A percentile compares a stretch with the other conserved stretches of the same genome.
Evolutionary conservation across 2,329 filamentous ascomycete species (phyloP).

Genomic region (Fusarium lateritium): DNA sequence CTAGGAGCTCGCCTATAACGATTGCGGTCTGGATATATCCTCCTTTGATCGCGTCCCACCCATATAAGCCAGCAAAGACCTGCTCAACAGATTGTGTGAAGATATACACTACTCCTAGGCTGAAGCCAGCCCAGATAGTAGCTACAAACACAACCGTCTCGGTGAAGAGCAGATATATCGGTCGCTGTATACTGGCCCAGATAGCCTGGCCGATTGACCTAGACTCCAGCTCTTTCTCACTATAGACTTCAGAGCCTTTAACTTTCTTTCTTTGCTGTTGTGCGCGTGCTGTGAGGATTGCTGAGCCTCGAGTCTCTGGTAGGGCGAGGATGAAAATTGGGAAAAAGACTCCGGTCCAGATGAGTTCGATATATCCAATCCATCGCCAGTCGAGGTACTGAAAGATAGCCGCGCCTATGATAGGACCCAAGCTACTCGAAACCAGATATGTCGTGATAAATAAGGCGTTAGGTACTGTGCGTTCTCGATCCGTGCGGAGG

Average conservation of each 20-base stretch:
- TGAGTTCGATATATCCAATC: conserved; percentile 37
- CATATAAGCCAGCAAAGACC: conserved; percentile 18
- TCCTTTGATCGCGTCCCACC: conserved; percentile 21
- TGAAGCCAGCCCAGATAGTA: conserved; percentile 24
- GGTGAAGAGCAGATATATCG: conserved; percentile 32
- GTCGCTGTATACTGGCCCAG: conserved; percentile 10
- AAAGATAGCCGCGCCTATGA: conserved; percentile 29
- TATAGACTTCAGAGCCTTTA: not conserved
- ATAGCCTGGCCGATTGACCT: conserved; percentile 19
- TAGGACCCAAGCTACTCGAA: conserved; percentile 26
- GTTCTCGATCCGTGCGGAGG: conserved; percentile 17
- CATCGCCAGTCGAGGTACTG: conserved; percentile 23
- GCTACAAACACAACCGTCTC: conserved; percentile 22
- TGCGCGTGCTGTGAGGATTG: conserved; percentile 3
- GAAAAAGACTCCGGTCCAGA: conserved; percentile 34
- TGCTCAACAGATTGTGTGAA: conserved; percentile 35
- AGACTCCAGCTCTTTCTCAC: conserved; percentile 23
- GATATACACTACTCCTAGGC: conserved; percentile 19
- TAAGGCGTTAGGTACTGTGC: conserved; percentile 18
- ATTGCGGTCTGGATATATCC: conserved; percentile 30
- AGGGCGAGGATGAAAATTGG: conserved; percentile 30
- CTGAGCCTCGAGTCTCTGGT: conserved; percentile 25
- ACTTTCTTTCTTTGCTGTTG: conserved; percentile 16
- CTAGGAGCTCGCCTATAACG: conserved; percentile 29
- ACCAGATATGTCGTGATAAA: conserved; percentile 33